These are phyloP conservation scores for Apiotrichum veenhuisii DNA, from an alignment of 1,284 basidiomycete genomes.

Conservation along the genomic window DNA sequence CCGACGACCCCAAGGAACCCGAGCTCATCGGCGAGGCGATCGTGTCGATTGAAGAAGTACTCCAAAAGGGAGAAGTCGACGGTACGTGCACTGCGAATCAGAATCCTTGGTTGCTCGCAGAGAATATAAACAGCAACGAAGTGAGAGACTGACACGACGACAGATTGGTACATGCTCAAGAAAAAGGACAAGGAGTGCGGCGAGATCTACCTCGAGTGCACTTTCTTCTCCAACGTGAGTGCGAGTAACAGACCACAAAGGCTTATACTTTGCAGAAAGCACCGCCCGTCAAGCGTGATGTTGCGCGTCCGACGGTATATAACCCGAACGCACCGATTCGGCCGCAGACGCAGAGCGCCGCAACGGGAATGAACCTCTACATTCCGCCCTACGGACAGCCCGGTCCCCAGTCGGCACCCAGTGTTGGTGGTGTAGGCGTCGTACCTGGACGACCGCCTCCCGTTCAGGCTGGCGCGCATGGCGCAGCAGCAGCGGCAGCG, in stretches of 20 bases:
- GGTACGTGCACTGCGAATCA: constrained; percentile 58
- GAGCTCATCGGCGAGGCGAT: constrained; percentile 89
- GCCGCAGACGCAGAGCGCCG: constrained; percentile 33
- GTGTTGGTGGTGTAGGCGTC: background rate
- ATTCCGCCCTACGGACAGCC: constrained; percentile 42
- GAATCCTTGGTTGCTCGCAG: too few species aligned
- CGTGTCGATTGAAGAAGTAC: constrained; percentile 81
- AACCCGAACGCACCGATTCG: constrained; percentile 16
- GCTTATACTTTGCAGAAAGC: too few species aligned
- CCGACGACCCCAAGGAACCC: constrained; percentile 91
- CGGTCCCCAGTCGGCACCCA: constrained; percentile 10
- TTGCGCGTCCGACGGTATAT: constrained; percentile 30
- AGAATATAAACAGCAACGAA: too few species aligned
- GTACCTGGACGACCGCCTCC: background rate
- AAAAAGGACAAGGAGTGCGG: constrained; percentile 90
- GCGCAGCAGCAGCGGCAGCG: background rate
- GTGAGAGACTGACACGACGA: background rate
- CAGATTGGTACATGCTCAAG: constrained; percentile 90
- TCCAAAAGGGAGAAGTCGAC: constrained; percentile 94
- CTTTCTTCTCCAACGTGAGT: constrained; percentile 91
- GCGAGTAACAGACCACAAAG: constrained; percentile 18
- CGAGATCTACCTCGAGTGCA: constrained; percentile 89
- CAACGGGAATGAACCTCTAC: constrained; percentile 44
- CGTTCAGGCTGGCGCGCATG: background rate
- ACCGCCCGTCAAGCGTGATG: constrained; percentile 43